These are phyloP conservation scores for Telfairia occidentalis DNA, from an alignment of 331 rosid species.

Conservation along the genomic window DNA sequence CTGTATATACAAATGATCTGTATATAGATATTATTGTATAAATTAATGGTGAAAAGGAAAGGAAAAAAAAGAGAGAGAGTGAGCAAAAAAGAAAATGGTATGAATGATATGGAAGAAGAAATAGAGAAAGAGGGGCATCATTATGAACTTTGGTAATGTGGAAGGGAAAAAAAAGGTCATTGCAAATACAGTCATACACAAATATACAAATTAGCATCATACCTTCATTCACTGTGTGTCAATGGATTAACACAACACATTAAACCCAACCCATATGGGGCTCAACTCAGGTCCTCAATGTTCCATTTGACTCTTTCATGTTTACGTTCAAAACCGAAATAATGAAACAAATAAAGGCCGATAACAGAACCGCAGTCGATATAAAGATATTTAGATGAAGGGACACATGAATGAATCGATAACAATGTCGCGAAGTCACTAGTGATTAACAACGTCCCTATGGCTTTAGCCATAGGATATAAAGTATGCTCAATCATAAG, in stretches of 20 bases:
- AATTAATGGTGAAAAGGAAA: background rate
- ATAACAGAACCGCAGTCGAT: background rate
- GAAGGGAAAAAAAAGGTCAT: background rate
- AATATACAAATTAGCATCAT: constrained; percentile 16
- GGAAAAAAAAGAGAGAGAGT: background rate
- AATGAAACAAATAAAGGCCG: background rate
- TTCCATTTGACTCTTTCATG: constrained; percentile 10
- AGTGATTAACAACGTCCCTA: background rate
- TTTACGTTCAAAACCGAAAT: background rate
- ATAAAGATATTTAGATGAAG: background rate
- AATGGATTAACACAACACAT: background rate
- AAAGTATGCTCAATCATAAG: constrained; percentile 8
- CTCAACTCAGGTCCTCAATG: constrained; percentile 3
- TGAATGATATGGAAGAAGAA: constrained; percentile 9
- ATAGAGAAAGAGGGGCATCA: constrained; percentile 3
- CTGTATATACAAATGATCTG: background rate
- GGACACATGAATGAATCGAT: background rate
- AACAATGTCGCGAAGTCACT: background rate
- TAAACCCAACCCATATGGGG: constrained; percentile 1
- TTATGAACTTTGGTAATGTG: constrained; percentile 8
- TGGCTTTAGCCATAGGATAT: constrained; percentile 1
- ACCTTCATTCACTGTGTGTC: background rate
- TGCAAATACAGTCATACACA: constrained; percentile 17
- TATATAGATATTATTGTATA: background rate
- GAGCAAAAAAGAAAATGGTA: background rate